phyloP scores from a whole-genome alignment of 345 rosid genomes.

The Eucalyptus guilfoylei region DNA sequence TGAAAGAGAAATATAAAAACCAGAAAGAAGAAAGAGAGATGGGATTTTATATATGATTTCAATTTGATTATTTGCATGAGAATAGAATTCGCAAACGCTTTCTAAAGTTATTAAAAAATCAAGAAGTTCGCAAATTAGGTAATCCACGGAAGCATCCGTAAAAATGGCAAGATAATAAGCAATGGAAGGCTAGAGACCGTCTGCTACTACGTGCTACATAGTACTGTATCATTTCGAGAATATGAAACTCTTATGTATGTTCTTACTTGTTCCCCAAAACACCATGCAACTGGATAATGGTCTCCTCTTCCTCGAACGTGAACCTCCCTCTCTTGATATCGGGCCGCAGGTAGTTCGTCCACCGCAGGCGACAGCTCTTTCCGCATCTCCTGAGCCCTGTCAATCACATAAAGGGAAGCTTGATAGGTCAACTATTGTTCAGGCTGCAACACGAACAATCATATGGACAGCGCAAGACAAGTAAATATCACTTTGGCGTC shows the following conservation, averaged over 20 bases:
- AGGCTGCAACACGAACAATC: neutral
- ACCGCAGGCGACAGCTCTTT: slow-evolving; percentile 81
- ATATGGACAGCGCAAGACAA: neutral
- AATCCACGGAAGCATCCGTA: neutral
- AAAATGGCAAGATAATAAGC: neutral
- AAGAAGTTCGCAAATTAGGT: neutral
- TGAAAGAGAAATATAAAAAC: neutral
- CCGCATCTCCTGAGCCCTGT: slow-evolving; percentile 59
- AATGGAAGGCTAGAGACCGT: neutral
- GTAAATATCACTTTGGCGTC: neutral
- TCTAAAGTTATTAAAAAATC: neutral
- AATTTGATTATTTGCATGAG: neutral
- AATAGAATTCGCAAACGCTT: neutral
- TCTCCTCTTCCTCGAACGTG: slow-evolving; percentile 66
- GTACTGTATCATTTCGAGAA: neutral
- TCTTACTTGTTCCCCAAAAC: slow-evolving; percentile 67
- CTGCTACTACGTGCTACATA: neutral
- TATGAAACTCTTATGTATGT: neutral
- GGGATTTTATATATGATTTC: neutral
- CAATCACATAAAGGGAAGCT: neutral
- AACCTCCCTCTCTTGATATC: slow-evolving; percentile 80
- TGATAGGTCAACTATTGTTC: neutral
- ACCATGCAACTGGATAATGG: slow-evolving; percentile 59
- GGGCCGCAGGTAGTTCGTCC: slow-evolving; percentile 86
- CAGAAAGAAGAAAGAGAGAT: neutral